Base-by-base conservation (phyloP, 768 basidiomycete species). In the Pleurotus tuber-regium region DNA sequence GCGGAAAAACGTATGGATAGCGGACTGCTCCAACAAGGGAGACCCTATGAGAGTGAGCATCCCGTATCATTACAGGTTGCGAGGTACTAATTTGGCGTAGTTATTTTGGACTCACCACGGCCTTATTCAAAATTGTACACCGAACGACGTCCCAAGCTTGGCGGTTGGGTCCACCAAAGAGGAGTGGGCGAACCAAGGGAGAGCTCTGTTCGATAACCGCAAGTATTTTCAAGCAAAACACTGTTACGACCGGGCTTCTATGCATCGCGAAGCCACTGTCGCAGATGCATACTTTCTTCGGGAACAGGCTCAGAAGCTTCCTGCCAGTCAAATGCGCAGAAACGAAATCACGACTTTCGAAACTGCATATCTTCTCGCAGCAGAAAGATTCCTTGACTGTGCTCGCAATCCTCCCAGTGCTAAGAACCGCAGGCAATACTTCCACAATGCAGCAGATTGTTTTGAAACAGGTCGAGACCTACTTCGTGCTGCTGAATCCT, bases 1-100 rank as follows among this genome's bases (percentile, higher is more conserved):
- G 1, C 74, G 83, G 33, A 84, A 82, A 51, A 84, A 86, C 44
- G 59, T 89, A 4, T 86, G 87, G 84, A 80, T 89, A 16, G 77
- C 78, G 1, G 87, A 89, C 61, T 73, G 69, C 28, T 86, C 85
- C 0, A 65, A 70, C 1, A 80, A 75, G 51, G 70, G 76, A 14
- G 75, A 80, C 35, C 75, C 83, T 2, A 82, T 86, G 79, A 69
- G 73, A 57, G 85, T 85, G 43, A 43, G 74, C 61, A 3, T 44
- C 18, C 6, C 14, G 31, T 18, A 12, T 4, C 41, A 18, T 25
- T 39, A 25, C 24, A 23, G 36, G 29, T 39, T n/a, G 25, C 25
- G 14, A 25, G 19, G 51, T 16, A 35, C 47, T 19, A 35, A 25
- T 23, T 42, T 43, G 46, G 16, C 8, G 12, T 49, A 87, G 85